Base-by-base conservation (phyloP, 345 rosid species). In the Pugionium cornutum region DNA sequence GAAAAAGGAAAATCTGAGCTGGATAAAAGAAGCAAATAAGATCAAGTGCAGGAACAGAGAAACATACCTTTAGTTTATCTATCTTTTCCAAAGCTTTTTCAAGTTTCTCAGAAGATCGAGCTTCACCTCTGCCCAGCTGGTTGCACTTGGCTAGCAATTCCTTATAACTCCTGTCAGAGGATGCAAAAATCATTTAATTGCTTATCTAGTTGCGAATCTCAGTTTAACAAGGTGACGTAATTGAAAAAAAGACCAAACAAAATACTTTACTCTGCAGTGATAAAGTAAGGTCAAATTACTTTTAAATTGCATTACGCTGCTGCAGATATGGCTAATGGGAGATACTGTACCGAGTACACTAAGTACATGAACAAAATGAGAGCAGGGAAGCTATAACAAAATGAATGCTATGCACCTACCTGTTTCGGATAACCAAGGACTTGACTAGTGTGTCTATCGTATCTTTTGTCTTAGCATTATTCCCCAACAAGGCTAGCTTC, bases 71-170 rank as follows among this genome's bases (percentile, higher is more conserved):
- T 69, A 91, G 45, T 75, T 77, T 84, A 58, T 53, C 77, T 33
- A 88, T 84, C 76, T 87, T 90, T 55, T 73, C 81, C 80, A 81
- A 78, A 47, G 91, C 95, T 70, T 87, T 88, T 77, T 83, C 96
- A 7, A 90, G 91, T 74, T 79, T 84, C 71, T 72, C 79, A 39
- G 77, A 73, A 26, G 83, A 78, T 61, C 81, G 84, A 59, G 97
- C 86, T 78, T 90, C 96, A 2, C 88, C 96, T 81, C 96, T 83
- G 37, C 96, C 96, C 39, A 85, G 86, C 74, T 84, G 77, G 75
- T 85, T 88, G 79, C 97, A 90, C 81, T 91, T 90, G 11, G 85
- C 88, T 83, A 88, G 74, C 84, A 94, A 69, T 53, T 94, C 96
- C 70, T 87, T 88, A 53, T 90, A 94, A 75, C 82, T 88, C 92